Evolutionary conservation across 164 flowering plant species (phyloP).

Genomic region (Vitis vinifera): DNA sequence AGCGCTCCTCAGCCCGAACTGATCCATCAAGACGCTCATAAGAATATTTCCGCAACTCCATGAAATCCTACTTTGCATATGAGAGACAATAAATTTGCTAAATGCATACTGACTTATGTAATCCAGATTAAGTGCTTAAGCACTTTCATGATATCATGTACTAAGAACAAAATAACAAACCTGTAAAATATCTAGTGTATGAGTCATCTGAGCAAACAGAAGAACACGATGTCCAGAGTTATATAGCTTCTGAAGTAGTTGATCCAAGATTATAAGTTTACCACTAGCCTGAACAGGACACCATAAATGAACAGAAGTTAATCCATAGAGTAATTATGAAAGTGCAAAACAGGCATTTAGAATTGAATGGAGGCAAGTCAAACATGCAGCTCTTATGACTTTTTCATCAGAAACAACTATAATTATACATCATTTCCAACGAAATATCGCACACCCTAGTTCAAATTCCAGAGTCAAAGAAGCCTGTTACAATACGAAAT

Average conservation of each 20-base stretch:
- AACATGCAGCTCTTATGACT: no score
- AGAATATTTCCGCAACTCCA: slow-evolving; percentile 78
- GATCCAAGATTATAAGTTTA: slow-evolving; percentile 80
- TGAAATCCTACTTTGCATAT: slow-evolving; percentile 55
- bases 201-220: slow-evolving; percentile 93
- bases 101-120: not conserved
- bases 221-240: slow-evolving; percentile 80
- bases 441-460: no score
- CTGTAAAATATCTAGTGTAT: slow-evolving; percentile 94
- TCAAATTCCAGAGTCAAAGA: not conserved
- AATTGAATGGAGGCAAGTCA: not conserved
- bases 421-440: no score
- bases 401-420: no score
- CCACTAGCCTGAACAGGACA: slow-evolving; percentile 77
- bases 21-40: slow-evolving; percentile 99
- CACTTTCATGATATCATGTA: not conserved
- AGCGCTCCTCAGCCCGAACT: slow-evolving; percentile 93
- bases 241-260: slow-evolving; percentile 72
- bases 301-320: slow-evolving; percentile 5
- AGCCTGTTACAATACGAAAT: not conserved
- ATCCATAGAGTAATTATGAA: not conserved
- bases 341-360: not conserved
- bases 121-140: not conserved
- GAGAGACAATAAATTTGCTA: not conserved
- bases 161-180: slow-evolving; percentile 27